These are phyloP conservation scores for Nicotiana obtusifolia DNA, from an alignment of 257 asterid genomes.

Conservation along the genomic window DNA sequence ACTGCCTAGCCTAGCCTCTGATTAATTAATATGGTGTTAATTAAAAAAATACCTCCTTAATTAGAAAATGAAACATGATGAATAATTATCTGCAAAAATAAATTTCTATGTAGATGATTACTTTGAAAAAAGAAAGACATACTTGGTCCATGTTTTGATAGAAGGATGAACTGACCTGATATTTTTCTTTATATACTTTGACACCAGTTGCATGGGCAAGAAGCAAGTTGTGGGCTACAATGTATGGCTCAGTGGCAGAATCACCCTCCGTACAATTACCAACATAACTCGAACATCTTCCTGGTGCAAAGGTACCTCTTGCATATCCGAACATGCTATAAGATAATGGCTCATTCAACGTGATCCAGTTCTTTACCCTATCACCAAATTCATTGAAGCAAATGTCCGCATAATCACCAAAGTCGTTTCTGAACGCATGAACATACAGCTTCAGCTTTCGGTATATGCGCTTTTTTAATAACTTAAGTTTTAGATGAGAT, in stretches of 20 bases:
- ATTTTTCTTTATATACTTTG: slow-evolving; percentile 14
- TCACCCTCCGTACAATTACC: slow-evolving; percentile 17
- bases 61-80: too few species aligned
- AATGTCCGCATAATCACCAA: slow-evolving; percentile 15
- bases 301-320: slow-evolving; percentile 24
- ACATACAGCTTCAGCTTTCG: neutral
- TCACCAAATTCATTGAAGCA: slow-evolving; percentile 35
- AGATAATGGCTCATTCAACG: slow-evolving; percentile 25
- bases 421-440: slow-evolving; percentile 15
- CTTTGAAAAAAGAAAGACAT: too few species aligned
- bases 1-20: too few species aligned
- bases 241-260: slow-evolving; percentile 31
- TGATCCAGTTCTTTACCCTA: slow-evolving; percentile 30
- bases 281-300: slow-evolving; percentile 11
- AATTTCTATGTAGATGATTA: too few species aligned
- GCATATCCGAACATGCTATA: slow-evolving; percentile 15
- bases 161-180: slow-evolving; percentile 15
- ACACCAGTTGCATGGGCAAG: slow-evolving; percentile 29
- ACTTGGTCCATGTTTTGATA: neutral
- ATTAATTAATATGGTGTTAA: too few species aligned
- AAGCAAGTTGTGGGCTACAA: slow-evolving; percentile 25
- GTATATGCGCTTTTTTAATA: too few species aligned
- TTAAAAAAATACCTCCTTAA: too few species aligned
- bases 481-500: too few species aligned
- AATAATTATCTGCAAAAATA: too few species aligned